These are phyloP conservation scores for Scedosporium apiospermum DNA, from an alignment of 2,329 filamentous ascomycete species.

Conservation along the genomic window DNA sequence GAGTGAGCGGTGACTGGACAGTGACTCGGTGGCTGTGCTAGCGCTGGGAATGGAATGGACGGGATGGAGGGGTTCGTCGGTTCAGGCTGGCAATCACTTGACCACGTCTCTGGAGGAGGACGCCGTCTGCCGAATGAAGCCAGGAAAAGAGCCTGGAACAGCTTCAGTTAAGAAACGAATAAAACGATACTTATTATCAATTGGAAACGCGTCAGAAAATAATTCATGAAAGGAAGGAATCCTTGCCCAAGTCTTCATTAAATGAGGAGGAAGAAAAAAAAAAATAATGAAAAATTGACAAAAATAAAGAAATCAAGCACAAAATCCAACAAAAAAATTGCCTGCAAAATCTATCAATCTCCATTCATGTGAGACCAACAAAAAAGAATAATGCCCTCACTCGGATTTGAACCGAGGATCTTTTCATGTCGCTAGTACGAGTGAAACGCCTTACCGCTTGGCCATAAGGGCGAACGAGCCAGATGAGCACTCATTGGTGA, in stretches of 20 bases:
- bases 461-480: conserved; percentile 16
- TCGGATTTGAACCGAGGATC: conserved; percentile 23
- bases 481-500: background rate
- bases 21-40: background rate
- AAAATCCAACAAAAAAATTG: background rate
- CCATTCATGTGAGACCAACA: background rate
- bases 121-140: background rate
- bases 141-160: background rate
- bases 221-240: too few species aligned
- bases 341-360: background rate
- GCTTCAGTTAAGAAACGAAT: too few species aligned
- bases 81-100: background rate
- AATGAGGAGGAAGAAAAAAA: background rate
- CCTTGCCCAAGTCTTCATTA: background rate
- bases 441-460: conserved; percentile 25
- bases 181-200: too few species aligned
- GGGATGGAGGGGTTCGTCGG: background rate
- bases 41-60: background rate
- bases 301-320: background rate
- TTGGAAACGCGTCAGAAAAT: too few species aligned
- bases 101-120: background rate
- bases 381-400: conserved; percentile 15
- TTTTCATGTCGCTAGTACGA: conserved; percentile 20
- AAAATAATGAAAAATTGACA: background rate
- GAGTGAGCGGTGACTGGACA: background rate